A percentile compares a stretch with the other conserved stretches of the same genome.
Conservation (phyloP, 768 basidiomycete genomes). For the Mycena vitilis region DNA sequence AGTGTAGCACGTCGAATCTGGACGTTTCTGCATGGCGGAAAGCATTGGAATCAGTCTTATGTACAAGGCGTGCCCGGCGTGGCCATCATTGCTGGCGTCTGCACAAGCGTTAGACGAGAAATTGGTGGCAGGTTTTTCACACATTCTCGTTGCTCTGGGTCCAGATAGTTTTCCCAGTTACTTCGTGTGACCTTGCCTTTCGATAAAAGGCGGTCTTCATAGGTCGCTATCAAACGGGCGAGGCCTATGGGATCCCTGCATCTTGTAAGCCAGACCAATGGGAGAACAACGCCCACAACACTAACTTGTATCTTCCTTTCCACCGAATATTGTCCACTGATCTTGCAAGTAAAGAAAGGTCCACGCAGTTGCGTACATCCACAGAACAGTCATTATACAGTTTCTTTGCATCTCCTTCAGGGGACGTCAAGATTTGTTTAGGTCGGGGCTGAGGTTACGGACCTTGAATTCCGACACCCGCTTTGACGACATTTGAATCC, state of each 20-base stretch:
- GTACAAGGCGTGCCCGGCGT: conserved; percentile 70
- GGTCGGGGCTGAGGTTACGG: conserved; percentile 34
- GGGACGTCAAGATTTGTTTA: background rate
- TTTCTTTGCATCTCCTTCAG: conserved; percentile 71
- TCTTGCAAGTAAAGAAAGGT: conserved; percentile 76
- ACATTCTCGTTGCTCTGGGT: conserved; percentile 68
- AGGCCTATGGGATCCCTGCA: conserved; percentile 65
- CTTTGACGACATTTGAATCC: conserved; percentile 67
- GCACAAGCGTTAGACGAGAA: conserved; percentile 29
- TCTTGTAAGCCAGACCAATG: background rate
- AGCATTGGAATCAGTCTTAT: conserved; percentile 58
- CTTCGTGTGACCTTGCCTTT: conserved; percentile 75
- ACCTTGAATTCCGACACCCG: conserved; percentile 83
- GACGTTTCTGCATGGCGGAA: conserved; percentile 45
- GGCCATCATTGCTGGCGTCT: conserved; percentile 50
- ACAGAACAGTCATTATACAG: conserved; percentile 62
- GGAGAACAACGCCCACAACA: background rate
- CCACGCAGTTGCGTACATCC: conserved; percentile 67
- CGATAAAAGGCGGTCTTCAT: conserved; percentile 60
- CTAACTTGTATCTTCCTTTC: conserved; percentile 70
- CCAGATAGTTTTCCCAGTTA: conserved; percentile 74
- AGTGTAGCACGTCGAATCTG: conserved; percentile 60
- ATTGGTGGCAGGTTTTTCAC: conserved; percentile 41
- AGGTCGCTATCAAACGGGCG: conserved; percentile 71
- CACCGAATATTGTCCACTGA: conserved; percentile 77